Conservation (phyloP, 805 yeast species). For the Hermanozyma aechmeae region DNA sequence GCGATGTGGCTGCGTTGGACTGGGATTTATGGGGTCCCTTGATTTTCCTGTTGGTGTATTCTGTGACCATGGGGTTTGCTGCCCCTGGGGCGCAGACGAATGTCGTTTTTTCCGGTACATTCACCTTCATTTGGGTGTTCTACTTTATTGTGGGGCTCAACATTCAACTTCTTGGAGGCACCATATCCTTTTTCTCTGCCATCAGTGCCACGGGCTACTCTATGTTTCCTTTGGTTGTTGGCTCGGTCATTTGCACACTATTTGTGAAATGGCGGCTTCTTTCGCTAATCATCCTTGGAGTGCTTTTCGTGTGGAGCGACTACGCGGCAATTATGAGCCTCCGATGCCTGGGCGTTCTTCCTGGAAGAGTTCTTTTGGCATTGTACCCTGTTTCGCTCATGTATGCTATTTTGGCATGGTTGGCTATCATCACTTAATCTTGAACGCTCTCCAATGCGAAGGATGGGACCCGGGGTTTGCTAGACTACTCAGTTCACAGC, state of each 20-base stretch:
- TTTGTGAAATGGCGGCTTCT: slow-evolving; percentile 39
- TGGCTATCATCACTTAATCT: slow-evolving; percentile 46
- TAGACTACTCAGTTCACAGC: not conserved
- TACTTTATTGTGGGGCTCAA: slow-evolving; percentile 53
- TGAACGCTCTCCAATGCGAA: not conserved
- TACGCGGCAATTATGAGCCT: slow-evolving; percentile 56
- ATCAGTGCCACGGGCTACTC: slow-evolving; percentile 65
- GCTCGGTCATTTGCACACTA: slow-evolving; percentile 38
- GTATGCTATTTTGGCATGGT: slow-evolving; percentile 57
- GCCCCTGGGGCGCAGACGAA: slow-evolving; percentile 37
- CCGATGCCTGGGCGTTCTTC: slow-evolving; percentile 56
- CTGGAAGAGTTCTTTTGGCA: slow-evolving; percentile 53
- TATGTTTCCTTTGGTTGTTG: slow-evolving; percentile 53
- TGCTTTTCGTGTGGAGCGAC: slow-evolving; percentile 52
- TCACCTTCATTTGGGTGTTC: slow-evolving; percentile 56
- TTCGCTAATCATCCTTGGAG: slow-evolving; percentile 36
- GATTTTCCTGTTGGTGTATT: slow-evolving; percentile 46
- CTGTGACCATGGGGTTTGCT: slow-evolving; percentile 43
- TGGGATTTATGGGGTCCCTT: slow-evolving; percentile 73
- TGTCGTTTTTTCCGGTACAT: slow-evolving; percentile 53
- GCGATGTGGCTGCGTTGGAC: slow-evolving; percentile 20
- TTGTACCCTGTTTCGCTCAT: slow-evolving; percentile 58
- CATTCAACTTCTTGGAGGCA: slow-evolving; percentile 53
- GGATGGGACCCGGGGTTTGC: not conserved
- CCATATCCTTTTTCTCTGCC: slow-evolving; percentile 59